phyloP scores from a whole-genome alignment of 2,329 filamentous ascomycete species.

The Sclerotinia borealis region DNA sequence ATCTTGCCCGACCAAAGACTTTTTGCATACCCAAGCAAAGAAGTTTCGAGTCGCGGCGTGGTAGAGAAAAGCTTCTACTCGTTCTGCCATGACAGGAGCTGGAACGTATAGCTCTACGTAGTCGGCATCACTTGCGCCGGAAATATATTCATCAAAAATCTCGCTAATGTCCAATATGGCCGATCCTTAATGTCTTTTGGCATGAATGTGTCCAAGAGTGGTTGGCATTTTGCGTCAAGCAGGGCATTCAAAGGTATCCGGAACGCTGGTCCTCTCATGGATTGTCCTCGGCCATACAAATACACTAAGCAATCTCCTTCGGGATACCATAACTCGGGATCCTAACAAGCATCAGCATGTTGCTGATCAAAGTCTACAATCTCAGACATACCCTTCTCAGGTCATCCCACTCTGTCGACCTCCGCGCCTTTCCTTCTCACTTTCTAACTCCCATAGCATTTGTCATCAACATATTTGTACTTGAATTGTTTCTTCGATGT shows the following conservation, averaged over 20 bases:
- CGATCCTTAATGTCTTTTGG: conserved; percentile 19
- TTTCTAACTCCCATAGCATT: conserved; percentile 28
- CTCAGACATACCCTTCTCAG: conserved; percentile 37
- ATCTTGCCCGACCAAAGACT: conserved; percentile 60
- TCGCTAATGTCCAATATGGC: conserved; percentile 12
- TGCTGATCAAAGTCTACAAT: neutral
- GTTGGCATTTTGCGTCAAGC: conserved; percentile 50
- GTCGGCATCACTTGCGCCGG: conserved; percentile 1
- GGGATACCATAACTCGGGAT: conserved; percentile 63
- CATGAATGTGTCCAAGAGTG: conserved; percentile 51
- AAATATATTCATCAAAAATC: neutral
- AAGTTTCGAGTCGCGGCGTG: conserved; percentile 69
- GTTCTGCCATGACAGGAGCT: conserved; percentile 47
- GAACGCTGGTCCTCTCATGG: conserved; percentile 61
- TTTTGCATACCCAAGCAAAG: conserved; percentile 62
- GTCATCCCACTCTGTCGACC: conserved; percentile 38
- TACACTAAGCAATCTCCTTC: conserved; percentile 66
- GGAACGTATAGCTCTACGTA: conserved; percentile 62
- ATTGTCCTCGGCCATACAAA: conserved; percentile 60
- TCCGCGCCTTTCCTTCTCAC: conserved; percentile 35
- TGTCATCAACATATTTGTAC: conserved; percentile 10
- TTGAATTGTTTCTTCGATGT: neutral
- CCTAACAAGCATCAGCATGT: conserved; percentile 41
- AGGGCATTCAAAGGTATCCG: conserved; percentile 55
- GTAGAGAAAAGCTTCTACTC: conserved; percentile 52